Percentiles rank a stretch among this genome's conserved stretches.
phyloP scores from a whole-genome alignment of 371 early-diverging fungal genomes.

The Rhizomucor pusillus region DNA sequence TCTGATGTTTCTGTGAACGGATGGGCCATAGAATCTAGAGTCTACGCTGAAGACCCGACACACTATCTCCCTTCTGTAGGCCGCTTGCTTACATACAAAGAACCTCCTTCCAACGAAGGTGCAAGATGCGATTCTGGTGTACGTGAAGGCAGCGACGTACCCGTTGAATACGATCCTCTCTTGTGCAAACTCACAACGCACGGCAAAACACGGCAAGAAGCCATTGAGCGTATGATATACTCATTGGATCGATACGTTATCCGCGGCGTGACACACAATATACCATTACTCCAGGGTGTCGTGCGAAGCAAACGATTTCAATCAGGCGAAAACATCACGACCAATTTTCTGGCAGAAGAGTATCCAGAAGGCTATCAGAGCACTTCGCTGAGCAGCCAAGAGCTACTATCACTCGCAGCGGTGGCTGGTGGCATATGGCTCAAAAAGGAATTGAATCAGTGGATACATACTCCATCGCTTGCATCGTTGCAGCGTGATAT shows the following conservation, averaged over 20 bases:
- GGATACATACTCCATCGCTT: conserved; percentile 13
- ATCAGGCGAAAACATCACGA: conserved; percentile 73
- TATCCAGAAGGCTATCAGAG: conserved; percentile 92
- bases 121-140: conserved; percentile 46
- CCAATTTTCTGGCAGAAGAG: conserved; percentile 88
- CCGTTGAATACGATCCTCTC: conserved; percentile 84
- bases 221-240: conserved; percentile 72
- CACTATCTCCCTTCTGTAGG: conserved; percentile 93
- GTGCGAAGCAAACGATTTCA: conserved; percentile 76
- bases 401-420: conserved; percentile 60
- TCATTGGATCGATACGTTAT: conserved; percentile 92
- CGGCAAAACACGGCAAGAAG: conserved; percentile 76
- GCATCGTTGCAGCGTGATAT: conserved; percentile 46
- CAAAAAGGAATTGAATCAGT: conserved; percentile 66
- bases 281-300: conserved; percentile 90
- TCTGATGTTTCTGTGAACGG: conserved; percentile 66
- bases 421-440: conserved; percentile 68
- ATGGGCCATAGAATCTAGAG: conserved; percentile 85
- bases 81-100: conserved; percentile 40
- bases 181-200: conserved; percentile 89
- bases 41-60: conserved; percentile 90
- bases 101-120: conserved; percentile 12
- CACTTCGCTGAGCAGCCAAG: conserved; percentile 46
- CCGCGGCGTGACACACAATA: conserved; percentile 93
- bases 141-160: conserved; percentile 79